Evolutionary conservation across 805 yeast species (phyloP), one percentile per base, ranked within the genome.

Genomic region (Candida taoyuanica): DNA sequence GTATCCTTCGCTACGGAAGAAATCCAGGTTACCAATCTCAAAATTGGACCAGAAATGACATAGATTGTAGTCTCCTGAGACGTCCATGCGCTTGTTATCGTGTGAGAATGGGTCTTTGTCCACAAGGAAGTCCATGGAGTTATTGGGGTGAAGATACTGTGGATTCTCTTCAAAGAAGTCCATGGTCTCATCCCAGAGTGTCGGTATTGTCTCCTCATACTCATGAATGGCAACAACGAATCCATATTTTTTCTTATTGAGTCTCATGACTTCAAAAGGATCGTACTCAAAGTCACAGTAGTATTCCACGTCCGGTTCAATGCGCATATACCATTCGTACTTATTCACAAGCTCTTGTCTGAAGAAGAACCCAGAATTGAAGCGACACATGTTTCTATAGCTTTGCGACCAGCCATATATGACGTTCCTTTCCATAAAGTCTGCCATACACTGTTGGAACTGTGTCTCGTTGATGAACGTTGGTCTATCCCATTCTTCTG

Each of bases 351-450:
- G 57, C 40, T 78, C 77, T 55, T 88, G 95, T 56, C 84, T 75
- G 66, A 77, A 91, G 64, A 93, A 93, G 58, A 71, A 85, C 0
- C 98, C 97, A 3, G 95, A 82, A 57, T 93, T 91, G 66, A 83
- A 91, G 27, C 96, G 73, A 61, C 98, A 93, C 98, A 93, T 93
- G 60, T 91, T 89, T 56, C 97, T 74, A 55, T 84, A 84, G 1
- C 86, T 77, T 47, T 65, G 59, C 1, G 84, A 75, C 21, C 64
- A 72, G 1, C 87, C 91, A 56, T 84, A 84, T 1, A 82, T 61
- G 7, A 84, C 74, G 3, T 70, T 67, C 9, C 68, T 58, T 13
- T 67, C 65, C 12, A 53, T 60, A 66, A 73, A 63, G 1, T 71
- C 57, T 13, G 63, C 58, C 42, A 81, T 50, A 23, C 70, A 61